Base-by-base conservation (phyloP, 116 monocot species). In the Trichopus zeylanicus region DNA sequence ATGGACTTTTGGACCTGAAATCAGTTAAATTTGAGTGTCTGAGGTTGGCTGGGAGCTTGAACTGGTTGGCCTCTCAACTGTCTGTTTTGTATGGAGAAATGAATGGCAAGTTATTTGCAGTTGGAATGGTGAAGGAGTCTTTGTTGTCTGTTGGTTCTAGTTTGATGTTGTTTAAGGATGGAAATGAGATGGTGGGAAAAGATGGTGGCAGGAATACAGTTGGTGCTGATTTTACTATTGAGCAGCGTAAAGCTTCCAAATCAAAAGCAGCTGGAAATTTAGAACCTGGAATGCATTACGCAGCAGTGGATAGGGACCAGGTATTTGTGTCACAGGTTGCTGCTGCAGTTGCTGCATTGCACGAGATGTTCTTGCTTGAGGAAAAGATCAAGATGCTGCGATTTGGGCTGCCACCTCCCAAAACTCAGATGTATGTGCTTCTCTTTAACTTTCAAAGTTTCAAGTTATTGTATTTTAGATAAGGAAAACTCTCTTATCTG, bases 301-400 rank as follows among this genome's bases (percentile, higher is more conserved):
- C 29, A 47, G 60, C 31, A 53, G 62, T 18, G 51, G 23, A 37
- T 47, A n/a, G 20, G 6, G 24, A 53, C 8, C 53, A 73, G 60
- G 75, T 91, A 9, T 81, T 68, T 73, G 79, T 91, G 19, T 84
- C 87, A 53, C 87, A 97, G 63, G 62, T 97, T 77, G 87, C 84
- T 26, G 70, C 84, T 60, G 83, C 97, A 53, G 62, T 91, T 57
- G 76, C 87, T 67, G 84, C 91, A 69, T 68, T 97, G 47, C 76
- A 87, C 61, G 91, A 91, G 63, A 69, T 84, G 52, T 74, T 67
- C 24, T 65, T 75, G 38, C 26, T 97, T 61, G 97, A 91, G 64
- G 54, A 72, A 66, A 81, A 67, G 47, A 70, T 91, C 48, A 81
- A 67, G 24, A 72, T 54, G 4, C 47, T 84, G 27, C 53, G 74